phyloP scores from a whole-genome alignment of 164 flowering plant genomes.

The Berberis vulgaris region DNA sequence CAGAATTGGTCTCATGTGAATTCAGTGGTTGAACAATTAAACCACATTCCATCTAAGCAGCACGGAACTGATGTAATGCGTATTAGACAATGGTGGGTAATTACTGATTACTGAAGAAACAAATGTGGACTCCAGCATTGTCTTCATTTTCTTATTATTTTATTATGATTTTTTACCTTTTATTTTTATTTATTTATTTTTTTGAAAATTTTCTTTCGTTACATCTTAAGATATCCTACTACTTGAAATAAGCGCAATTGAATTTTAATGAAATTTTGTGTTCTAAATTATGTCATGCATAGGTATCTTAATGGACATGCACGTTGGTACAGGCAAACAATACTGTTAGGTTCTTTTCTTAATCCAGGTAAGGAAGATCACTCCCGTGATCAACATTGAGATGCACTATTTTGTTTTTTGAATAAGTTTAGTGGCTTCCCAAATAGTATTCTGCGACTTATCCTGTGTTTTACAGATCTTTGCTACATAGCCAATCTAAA shows the following conservation, averaged over 20 bases:
- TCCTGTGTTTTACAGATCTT: no score
- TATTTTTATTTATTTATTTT: no score
- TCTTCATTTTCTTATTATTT: background rate
- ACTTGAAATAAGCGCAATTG: background rate
- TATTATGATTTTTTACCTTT: background rate
- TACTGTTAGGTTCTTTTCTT: slow-evolving; percentile 53
- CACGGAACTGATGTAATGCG: slow-evolving; percentile 87
- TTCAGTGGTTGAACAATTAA: slow-evolving; percentile 55
- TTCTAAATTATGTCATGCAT: slow-evolving; percentile 4
- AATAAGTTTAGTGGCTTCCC: no score
- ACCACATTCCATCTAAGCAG: slow-evolving; percentile 59
- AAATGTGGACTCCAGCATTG: no score
- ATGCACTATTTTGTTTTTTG: background rate
- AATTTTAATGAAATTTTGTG: slow-evolving; percentile 1
- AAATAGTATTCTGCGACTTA: no score
- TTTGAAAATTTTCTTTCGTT: no score
- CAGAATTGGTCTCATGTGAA: slow-evolving; percentile 79
- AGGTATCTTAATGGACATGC: slow-evolving; percentile 88
- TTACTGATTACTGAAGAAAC: background rate
- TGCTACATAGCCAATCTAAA: no score
- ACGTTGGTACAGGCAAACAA: slow-evolving; percentile 71
- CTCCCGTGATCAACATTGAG: background rate
- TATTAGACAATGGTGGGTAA: slow-evolving; percentile 67
- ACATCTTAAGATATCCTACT: background rate
- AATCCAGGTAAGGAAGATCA: slow-evolving; percentile 57